Percentiles rank a stretch among this genome's conserved stretches.
Conservation (phyloP, 2,329 filamentous ascomycete species). For the Colletotrichum sp. region DNA sequence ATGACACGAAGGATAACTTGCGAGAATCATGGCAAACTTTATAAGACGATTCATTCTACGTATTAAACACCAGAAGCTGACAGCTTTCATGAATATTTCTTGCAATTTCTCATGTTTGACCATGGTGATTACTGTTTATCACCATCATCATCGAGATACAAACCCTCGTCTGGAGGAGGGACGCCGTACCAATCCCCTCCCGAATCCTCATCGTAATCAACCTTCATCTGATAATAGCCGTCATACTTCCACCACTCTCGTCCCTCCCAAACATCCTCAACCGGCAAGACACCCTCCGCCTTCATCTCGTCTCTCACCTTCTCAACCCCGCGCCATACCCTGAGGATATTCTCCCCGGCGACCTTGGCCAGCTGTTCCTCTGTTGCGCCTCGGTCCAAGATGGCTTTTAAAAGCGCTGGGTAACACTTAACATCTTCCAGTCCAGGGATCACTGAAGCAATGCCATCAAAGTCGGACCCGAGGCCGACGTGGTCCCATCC, state of each 20-base stretch:
- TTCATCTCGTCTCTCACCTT: constrained; percentile 30
- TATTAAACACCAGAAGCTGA: not conserved
- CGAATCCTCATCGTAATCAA: too few relatives aligned
- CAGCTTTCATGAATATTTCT: fast-evolving
- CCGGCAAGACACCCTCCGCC: constrained; percentile 31
- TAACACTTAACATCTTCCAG: constrained; percentile 34
- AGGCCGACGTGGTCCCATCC: constrained; percentile 42
- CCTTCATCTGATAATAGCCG: constrained; percentile 19
- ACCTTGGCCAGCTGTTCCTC: constrained; percentile 40
- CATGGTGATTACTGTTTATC: not conserved
- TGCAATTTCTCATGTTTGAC: not conserved
- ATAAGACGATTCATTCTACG: fast-evolving
- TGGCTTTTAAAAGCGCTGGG: constrained; percentile 33
- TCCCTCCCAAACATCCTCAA: constrained; percentile 38
- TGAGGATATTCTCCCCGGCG: constrained; percentile 40
- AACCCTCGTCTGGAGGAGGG: constrained; percentile 5
- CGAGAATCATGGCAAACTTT: not conserved
- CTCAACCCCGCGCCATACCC: constrained; percentile 33
- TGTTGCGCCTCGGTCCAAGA: constrained; percentile 41
- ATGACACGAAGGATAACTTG: not conserved
- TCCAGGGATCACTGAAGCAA: constrained; percentile 26
- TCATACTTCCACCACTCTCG: constrained; percentile 36
- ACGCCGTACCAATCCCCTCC: constrained; percentile 31
- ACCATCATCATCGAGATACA: constrained; percentile 1
- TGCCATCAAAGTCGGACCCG: constrained; percentile 41